Evolutionary conservation across 306 rosid species (phyloP), one percentile per base, ranked within the genome.

Genomic region (Vigna reflexopilosa): DNA sequence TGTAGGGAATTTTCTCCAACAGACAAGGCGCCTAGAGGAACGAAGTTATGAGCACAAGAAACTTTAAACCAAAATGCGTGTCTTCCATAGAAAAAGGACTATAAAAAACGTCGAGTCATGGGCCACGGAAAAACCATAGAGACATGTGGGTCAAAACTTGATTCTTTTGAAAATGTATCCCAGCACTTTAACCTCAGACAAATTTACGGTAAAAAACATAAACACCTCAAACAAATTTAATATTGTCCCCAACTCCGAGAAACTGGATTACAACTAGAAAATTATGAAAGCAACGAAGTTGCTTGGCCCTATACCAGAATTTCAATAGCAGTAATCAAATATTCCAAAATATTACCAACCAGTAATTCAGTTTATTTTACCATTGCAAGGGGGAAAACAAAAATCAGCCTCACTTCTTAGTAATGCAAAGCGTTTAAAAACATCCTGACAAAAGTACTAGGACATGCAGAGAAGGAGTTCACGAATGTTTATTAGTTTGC

Each of bases 351-450:
- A 48, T 47, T 52, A 58, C 62, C 34, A 3, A 44, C n/a, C 4
- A 42, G 26, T 7, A 34, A 72, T 32, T 19, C 63, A 72, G 42
- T 34, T 34, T 8, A 52, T 44, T 47, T 67, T 42, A 69, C 26
- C 69, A 15, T 49, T 40, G 45, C 28, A 2, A 1, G 28, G 2
- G 28, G 28, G 28, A 24, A 24, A 24, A 24, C 52, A 62, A 16
- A 38, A 59, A 76, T 44, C 52, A 51, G 77, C 52, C 2, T 24
- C 68, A 72, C 20, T 67, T 22, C 28, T 47, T 68, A 19, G 40
- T 81, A 52, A 75, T 20, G 72, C 80, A 75, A 79, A 54, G 51
- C n/a, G 32, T 36, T 56, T 51, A 55, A 40, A 17, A 73, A n/a
- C 50, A 67, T 68, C 49, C 56, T 16, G 34, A 57, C 14, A 58